Conservation (phyloP, 2,329 filamentous ascomycete genomes). For the Davidsoniella virescens region DNA sequence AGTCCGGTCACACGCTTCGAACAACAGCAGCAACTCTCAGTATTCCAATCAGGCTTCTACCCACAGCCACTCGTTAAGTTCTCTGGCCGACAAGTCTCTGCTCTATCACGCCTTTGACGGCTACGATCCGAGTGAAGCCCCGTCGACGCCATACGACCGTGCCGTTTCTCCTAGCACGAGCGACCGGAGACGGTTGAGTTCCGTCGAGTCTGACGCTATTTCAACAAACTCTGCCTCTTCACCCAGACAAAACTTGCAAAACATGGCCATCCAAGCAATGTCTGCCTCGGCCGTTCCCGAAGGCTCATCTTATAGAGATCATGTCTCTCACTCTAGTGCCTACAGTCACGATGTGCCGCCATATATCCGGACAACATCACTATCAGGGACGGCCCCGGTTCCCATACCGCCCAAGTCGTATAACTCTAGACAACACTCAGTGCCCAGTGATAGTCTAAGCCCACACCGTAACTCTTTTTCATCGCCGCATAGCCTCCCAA, state of each 20-base stretch:
- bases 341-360: neutral
- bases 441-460: neutral
- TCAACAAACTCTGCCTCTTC: slow-evolving; percentile 3
- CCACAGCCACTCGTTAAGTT: neutral
- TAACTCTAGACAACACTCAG: slow-evolving; percentile 1
- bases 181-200: slow-evolving; percentile 3
- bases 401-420: slow-evolving; percentile 2
- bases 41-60: neutral
- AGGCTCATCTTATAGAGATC: neutral
- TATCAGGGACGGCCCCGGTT: neutral
- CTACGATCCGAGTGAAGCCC: neutral
- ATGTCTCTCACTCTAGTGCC: neutral
- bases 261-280: slow-evolving; percentile 8
- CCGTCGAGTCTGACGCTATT: slow-evolving; percentile 4
- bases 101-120: neutral
- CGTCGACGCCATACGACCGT: neutral
- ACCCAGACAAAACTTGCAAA: neutral
- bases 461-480: neutral
- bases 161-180: slow-evolving; percentile 2
- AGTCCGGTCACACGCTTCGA: slow-evolving; percentile 2
- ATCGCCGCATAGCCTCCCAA: neutral
- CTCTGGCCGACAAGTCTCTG: neutral
- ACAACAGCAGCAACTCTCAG: neutral
- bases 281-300: neutral
- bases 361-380: slow-evolving; percentile 5